Evolutionary conservation across 1,284 basidiomycete species (phyloP), one percentile per base, ranked within the genome.

Genomic region (Rhizoctonia solani): DNA sequence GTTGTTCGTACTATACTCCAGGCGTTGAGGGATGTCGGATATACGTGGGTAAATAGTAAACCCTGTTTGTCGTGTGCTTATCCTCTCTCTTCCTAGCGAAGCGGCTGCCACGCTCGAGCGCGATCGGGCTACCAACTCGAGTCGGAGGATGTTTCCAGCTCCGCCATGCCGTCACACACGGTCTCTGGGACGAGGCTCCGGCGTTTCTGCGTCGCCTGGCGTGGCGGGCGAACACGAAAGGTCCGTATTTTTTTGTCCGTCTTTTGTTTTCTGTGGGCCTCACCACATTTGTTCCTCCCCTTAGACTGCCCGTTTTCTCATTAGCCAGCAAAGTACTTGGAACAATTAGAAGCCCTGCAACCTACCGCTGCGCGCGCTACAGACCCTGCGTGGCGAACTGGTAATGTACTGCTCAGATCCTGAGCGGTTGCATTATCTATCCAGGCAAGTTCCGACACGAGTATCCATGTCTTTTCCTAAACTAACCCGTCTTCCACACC

Each of bases 301-400:
- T 46, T 75, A 96, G 88, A 86, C 90, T 73, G 88, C 92, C 21
- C 87, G 83, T 70, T 97, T 96, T 77, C 80, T 95, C 71, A 90
- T 99, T 68, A 88, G 89, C 68, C 89, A 92, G 78, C 96, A 99
- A 95, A 97, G 79, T 99, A 98, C 76, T 83, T 99, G 47, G 96
- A 99, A 75, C 82, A 93, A n/a, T 82, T 99, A 54, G 96, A 98
- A 74, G 82, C 85, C 1, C 84, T 86, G 69, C 88, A 89, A 77
- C 90, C 87, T 11, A 91, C 92, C 61, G 84, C 85, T 72, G n/a
- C n/a, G n/a, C n/a, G 96, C 97, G 9, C 79, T 99, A 42, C 84
- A 88, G 42, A 90, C 97, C 3, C 80, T 99, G 54, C 86, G 96
- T 58, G 87, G 89, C 71, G 93, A 95, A 75, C 81, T 99, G 30